A percentile compares a stretch with the other conserved stretches of the same genome.
Conservation (phyloP, 495 filamentous ascomycete genomes). For the Pyrenopolyporus hunteri region DNA sequence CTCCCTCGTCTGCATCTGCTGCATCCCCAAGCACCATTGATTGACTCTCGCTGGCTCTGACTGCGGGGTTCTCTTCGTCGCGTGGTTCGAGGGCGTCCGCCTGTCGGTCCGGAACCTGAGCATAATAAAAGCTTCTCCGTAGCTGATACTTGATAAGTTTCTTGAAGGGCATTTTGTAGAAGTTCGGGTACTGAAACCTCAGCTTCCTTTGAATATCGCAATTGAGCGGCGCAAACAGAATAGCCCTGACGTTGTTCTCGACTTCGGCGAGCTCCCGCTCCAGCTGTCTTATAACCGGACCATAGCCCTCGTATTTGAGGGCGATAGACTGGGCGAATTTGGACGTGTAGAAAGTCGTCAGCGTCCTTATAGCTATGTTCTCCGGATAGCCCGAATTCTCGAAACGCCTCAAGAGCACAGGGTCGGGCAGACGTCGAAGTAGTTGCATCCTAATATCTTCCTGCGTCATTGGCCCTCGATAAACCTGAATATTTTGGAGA, state of each 20-base stretch:
- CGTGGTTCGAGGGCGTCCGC: slow-evolving; percentile 2
- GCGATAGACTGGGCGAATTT: background rate
- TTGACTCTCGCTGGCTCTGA: background rate
- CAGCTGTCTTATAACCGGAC: slow-evolving; percentile 4
- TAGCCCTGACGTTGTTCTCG: slow-evolving; percentile 15
- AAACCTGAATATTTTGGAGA: slow-evolving; percentile 19
- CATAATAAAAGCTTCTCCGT: slow-evolving; percentile 1
- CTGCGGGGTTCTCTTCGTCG: slow-evolving; percentile 13
- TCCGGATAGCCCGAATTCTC: slow-evolving; percentile 23
- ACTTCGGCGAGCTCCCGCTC: slow-evolving; percentile 9
- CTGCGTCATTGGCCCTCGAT: slow-evolving; percentile 20
- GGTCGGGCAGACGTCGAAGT: slow-evolving; percentile 19
- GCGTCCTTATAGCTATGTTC: slow-evolving; percentile 18
- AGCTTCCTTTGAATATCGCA: slow-evolving; percentile 17
- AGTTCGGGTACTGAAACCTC: slow-evolving; percentile 20
- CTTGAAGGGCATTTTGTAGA: slow-evolving; percentile 20
- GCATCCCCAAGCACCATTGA: background rate
- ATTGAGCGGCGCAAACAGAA: slow-evolving; percentile 22
- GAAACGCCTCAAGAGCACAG: slow-evolving; percentile 5
- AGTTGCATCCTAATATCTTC: slow-evolving; percentile 23
- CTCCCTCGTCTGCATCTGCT: too few species aligned
- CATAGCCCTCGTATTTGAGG: background rate
- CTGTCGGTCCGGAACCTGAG: background rate
- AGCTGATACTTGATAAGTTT: slow-evolving; percentile 27
- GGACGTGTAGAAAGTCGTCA: slow-evolving; percentile 18